Evolutionary conservation across 1,284 basidiomycete genomes (phyloP).

Genomic region (Ceratobasidium sp.): DNA sequence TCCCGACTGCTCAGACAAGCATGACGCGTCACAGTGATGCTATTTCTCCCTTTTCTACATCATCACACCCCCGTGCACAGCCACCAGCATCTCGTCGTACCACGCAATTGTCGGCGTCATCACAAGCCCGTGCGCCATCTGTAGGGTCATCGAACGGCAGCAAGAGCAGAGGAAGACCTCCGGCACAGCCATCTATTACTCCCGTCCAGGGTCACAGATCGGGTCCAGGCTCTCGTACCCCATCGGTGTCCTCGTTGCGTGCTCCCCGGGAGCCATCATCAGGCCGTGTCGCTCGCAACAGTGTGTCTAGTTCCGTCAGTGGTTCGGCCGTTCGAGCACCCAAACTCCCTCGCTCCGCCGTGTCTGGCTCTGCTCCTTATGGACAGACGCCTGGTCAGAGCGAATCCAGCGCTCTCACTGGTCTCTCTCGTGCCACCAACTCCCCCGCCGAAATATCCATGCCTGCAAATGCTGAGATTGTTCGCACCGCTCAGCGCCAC

Average conservation of each 20-base stretch:
- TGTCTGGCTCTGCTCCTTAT: background rate
- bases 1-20: too few species aligned
- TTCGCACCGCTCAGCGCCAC: background rate
- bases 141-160: too few species aligned
- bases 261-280: background rate
- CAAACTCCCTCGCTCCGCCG: background rate
- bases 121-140: too few species aligned
- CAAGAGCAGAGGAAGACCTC: too few species aligned
- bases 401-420: background rate
- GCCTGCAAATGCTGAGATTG: background rate
- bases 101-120: too few species aligned
- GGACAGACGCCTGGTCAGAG: background rate
- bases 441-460: background rate
- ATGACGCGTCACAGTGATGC: too few species aligned
- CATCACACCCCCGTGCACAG: too few species aligned
- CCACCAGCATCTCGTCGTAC: too few species aligned
- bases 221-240: background rate
- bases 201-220: too few species aligned
- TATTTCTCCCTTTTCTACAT: too few species aligned
- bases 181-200: too few species aligned
- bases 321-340: background rate
- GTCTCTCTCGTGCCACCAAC: background rate
- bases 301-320: background rate
- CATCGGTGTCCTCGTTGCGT: background rate
- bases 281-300: background rate